Conservation (phyloP, 1,139 yeast genomes). For the Blastobotrys petasosporus region DNA sequence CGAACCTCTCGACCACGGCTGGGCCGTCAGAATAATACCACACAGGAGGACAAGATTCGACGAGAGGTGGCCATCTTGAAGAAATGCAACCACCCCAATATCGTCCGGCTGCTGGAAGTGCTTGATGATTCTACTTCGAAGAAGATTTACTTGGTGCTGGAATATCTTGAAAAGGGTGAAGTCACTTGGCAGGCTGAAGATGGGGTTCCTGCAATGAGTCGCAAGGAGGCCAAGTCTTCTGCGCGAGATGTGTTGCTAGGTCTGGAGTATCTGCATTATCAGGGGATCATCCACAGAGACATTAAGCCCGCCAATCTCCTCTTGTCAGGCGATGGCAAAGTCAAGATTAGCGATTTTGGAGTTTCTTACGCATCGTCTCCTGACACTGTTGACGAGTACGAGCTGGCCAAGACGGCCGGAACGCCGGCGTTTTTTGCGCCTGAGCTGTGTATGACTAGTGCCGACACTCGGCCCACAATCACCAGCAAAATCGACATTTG, state of each 20-base stretch:
- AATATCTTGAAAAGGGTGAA: constrained; percentile 89
- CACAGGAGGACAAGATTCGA: constrained; percentile 70
- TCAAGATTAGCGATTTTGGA: constrained; percentile 94
- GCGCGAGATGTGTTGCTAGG: constrained; percentile 79
- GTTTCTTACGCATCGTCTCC: constrained; percentile 72
- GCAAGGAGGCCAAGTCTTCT: constrained; percentile 34
- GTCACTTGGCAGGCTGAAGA: constrained; percentile 63
- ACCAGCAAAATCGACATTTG: constrained; percentile 85
- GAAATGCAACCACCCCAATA: constrained; percentile 85
- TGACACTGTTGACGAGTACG: constrained; percentile 58
- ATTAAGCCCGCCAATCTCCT: constrained; percentile 93
- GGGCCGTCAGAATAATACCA: constrained; percentile 38
- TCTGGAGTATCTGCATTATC: constrained; percentile 83
- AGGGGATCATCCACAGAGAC: constrained; percentile 94
- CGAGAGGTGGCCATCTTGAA: constrained; percentile 96
- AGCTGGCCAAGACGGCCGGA: constrained; percentile 84
- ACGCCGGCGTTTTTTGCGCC: constrained; percentile 87
- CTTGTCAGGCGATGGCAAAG: constrained; percentile 63
- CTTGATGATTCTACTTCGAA: constrained; percentile 79
- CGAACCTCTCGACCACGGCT: constrained; percentile 61
- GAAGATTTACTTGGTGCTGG: constrained; percentile 85
- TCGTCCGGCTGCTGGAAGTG: constrained; percentile 81
- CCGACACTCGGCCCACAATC: constrained; percentile 42
- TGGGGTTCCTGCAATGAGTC: constrained; percentile 33
- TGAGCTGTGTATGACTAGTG: constrained; percentile 52